phyloP scores from a whole-genome alignment of 2,329 filamentous ascomycete genomes.

The Neopestalotiopsis rosae region DNA sequence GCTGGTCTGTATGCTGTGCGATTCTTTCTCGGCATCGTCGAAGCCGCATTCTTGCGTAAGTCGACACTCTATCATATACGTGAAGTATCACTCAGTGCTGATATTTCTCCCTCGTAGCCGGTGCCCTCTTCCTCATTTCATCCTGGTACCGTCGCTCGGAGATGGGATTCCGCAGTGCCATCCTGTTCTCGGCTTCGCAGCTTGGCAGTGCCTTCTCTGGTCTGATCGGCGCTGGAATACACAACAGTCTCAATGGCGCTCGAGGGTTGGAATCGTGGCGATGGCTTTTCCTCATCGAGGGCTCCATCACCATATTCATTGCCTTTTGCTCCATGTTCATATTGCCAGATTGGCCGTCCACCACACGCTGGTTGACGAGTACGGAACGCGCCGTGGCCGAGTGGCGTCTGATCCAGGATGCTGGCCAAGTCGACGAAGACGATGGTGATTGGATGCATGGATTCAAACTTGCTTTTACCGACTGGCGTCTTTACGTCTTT shows the following conservation, averaged over 20 bases:
- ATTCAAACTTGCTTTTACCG: slow-evolving; percentile 52
- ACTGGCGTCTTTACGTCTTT: slow-evolving; percentile 58
- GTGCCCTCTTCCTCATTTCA: background rate
- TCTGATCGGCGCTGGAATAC: slow-evolving; percentile 62
- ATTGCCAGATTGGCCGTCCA: slow-evolving; percentile 46
- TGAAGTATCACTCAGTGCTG: too few relatives aligned
- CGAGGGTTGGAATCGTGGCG: slow-evolving; percentile 50
- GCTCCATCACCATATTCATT: slow-evolving; percentile 63
- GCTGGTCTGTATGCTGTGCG: slow-evolving; percentile 42
- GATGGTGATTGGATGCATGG: slow-evolving; percentile 49
- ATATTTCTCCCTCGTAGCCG: background rate
- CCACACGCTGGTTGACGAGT: slow-evolving; percentile 49
- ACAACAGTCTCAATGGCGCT: slow-evolving; percentile 58
- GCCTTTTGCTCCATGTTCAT: slow-evolving; percentile 65
- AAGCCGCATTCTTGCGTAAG: slow-evolving; percentile 16
- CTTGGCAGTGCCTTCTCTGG: slow-evolving; percentile 57
- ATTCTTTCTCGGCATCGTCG: slow-evolving; percentile 25
- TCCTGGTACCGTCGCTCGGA: slow-evolving; percentile 17
- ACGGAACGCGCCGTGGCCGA: slow-evolving; percentile 55
- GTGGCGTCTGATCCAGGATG: slow-evolving; percentile 53
- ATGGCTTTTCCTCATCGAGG: slow-evolving; percentile 62
- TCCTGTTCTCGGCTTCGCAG: slow-evolving; percentile 42
- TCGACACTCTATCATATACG: too few relatives aligned
- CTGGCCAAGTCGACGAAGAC: slow-evolving; percentile 45
- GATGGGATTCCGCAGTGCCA: slow-evolving; percentile 35